Conservation (phyloP, 441 rosid genomes). For the Raphanus hybrid region DNA sequence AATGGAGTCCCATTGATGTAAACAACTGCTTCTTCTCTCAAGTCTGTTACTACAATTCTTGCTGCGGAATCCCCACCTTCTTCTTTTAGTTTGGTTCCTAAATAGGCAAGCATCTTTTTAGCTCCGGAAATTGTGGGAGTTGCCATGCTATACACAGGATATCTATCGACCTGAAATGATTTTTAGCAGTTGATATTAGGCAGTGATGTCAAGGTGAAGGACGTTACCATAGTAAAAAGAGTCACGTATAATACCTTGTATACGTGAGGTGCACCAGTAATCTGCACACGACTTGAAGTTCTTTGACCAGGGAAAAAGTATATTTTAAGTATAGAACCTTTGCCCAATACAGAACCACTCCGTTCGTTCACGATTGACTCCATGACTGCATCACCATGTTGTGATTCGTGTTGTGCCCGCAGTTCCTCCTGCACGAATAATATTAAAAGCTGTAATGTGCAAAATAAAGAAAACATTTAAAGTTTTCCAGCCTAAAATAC, state of each 20-base stretch:
- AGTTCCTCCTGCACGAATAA: constrained; percentile 68
- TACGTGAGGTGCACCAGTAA: constrained; percentile 93
- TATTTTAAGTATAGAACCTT: constrained; percentile 92
- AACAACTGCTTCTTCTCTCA: constrained; percentile 97
- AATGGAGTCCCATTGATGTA: constrained; percentile 95
- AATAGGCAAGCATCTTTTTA: constrained; percentile 85
- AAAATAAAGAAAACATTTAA: not conserved
- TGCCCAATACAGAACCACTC: constrained; percentile 91
- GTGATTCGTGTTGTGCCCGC: constrained; percentile 87
- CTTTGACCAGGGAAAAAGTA: constrained; percentile 96
- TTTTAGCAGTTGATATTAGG: not conserved
- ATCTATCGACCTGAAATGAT: constrained; percentile 82
- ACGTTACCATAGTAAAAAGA: constrained; percentile 1
- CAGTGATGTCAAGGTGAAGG: not conserved
- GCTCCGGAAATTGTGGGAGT: constrained; percentile 92
- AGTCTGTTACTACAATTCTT: constrained; percentile 81
- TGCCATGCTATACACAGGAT: constrained; percentile 99
- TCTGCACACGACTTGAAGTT: constrained; percentile 86
- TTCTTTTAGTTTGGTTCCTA: constrained; percentile 68
- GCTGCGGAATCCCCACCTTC: constrained; percentile 56
- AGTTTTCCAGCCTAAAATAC: constrained; percentile 3
- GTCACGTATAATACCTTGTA: constrained; percentile 65
- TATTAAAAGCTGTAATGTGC: constrained; percentile 31
- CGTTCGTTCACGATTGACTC: constrained; percentile 91
- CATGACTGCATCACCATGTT: constrained; percentile 98